A percentile compares a stretch with the other conserved stretches of the same genome.
Conservation (phyloP, 306 rosid genomes). For the Cucurbita maxima region DNA sequence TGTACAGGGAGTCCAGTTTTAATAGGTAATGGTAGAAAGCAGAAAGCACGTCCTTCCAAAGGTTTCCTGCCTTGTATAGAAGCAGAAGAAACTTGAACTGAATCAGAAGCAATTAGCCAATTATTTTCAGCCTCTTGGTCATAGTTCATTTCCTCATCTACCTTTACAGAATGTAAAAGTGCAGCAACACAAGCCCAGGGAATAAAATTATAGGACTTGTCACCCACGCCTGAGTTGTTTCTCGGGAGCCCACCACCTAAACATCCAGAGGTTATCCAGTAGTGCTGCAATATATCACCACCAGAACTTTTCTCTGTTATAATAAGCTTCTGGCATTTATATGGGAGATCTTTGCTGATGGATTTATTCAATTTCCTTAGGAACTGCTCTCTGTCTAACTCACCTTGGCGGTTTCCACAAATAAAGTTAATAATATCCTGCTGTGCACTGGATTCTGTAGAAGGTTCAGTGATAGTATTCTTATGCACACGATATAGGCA, state of each 20-base stretch:
- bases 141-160: constrained; percentile 22
- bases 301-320: constrained; percentile 46
- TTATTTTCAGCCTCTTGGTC: constrained; percentile 20
- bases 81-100: constrained; percentile 32
- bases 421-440: constrained; percentile 56
- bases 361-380: constrained; percentile 56
- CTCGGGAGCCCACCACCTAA: constrained; percentile 57
- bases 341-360: constrained; percentile 44
- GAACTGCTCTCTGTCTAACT: constrained; percentile 62
- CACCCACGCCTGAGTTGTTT: constrained; percentile 23
- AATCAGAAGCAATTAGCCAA: constrained; percentile 22
- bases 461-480: constrained; percentile 46
- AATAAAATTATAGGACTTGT: constrained; percentile 42
- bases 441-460: constrained; percentile 33
- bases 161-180: constrained; percentile 48
- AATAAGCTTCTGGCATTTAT: constrained; percentile 56
- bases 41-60: constrained; percentile 89
- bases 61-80: constrained; percentile 28
- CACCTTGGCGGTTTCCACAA: constrained; percentile 33
- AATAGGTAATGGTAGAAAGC: constrained; percentile 83
- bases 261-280: constrained; percentile 83
- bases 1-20: constrained; percentile 88
- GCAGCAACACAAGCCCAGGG: constrained; percentile 99
- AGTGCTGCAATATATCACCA: constrained; percentile 40
- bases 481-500: constrained; percentile 62